Evolutionary conservation across 495 filamentous ascomycete genomes (phyloP).

Genomic region (Lophiostoma macrostomum): DNA sequence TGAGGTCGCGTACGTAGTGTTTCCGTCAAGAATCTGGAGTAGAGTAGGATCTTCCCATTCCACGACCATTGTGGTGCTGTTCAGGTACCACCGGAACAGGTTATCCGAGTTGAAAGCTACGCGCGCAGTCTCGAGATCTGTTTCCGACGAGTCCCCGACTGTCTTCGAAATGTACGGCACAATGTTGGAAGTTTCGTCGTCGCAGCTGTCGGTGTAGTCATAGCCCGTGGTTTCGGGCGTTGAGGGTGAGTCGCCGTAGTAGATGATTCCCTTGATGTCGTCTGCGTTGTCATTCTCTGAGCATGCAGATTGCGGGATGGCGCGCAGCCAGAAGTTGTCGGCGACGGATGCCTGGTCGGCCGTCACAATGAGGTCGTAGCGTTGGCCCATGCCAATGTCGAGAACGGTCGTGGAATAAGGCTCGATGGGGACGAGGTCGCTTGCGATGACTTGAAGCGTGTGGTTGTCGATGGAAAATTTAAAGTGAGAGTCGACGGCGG

Average conservation of each 20-base stretch:
- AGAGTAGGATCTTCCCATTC: conserved; percentile 48
- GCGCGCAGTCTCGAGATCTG: conserved; percentile 33
- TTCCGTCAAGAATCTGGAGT: conserved; percentile 39
- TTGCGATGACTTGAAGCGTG: conserved; percentile 49
- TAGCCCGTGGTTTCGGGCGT: conserved; percentile 10
- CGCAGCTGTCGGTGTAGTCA: conserved; percentile 33
- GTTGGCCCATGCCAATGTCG: conserved; percentile 63
- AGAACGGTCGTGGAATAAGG: conserved; percentile 48
- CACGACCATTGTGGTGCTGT: conserved; percentile 42
- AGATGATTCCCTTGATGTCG: conserved; percentile 43
- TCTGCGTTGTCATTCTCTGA: conserved; percentile 45
- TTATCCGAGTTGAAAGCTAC: conserved; percentile 16
- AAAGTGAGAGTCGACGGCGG: conserved; percentile 49
- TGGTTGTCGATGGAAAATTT: conserved; percentile 54
- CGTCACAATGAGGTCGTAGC: conserved; percentile 66
- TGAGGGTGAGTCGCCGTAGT: conserved; percentile 4
- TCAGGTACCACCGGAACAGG: conserved; percentile 42
- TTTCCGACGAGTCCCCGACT: conserved; percentile 32
- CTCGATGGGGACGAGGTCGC: conserved; percentile 52
- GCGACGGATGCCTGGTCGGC: conserved; percentile 47
- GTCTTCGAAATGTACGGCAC: conserved; percentile 42
- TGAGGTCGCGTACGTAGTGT: conserved; percentile 34
- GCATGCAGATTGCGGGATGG: conserved; percentile 51
- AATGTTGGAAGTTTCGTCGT: conserved; percentile 44
- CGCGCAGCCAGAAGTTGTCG: conserved; percentile 65